Evolutionary conservation across 148 eudicot species (phyloP).

Genomic region (Fagopyrum homotropicum): DNA sequence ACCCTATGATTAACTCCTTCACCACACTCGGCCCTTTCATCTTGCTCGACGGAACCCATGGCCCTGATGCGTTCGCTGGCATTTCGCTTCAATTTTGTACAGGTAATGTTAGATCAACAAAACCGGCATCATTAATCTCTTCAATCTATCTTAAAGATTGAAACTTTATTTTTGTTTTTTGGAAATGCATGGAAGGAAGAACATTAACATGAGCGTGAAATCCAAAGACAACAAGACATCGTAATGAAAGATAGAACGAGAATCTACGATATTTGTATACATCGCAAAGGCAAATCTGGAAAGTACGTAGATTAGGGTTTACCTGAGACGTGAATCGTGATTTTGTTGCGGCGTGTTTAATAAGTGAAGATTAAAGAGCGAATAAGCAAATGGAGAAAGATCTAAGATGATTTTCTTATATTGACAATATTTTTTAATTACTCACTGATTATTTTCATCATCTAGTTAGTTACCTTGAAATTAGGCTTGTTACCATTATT

Average conservation of each 20-base stretch:
- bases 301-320: background rate
- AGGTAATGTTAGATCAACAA: background rate
- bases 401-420: background rate
- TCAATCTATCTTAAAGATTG: too few relatives aligned
- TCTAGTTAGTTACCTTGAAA: constrained; percentile 5
- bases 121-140: background rate
- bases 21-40: constrained; percentile 11
- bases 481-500: background rate
- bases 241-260: background rate
- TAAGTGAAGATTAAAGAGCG: background rate
- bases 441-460: background rate
- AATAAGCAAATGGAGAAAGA: background rate
- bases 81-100: background rate
- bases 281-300: background rate
- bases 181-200: background rate
- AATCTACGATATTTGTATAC: background rate
- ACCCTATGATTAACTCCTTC: background rate
- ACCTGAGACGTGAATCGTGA: background rate
- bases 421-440: background rate
- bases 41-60: constrained; percentile 1
- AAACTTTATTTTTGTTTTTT: too few relatives aligned
- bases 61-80: constrained; percentile 8
- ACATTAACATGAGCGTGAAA: background rate
- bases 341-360: background rate
- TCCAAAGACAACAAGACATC: background rate